phyloP scores from a whole-genome alignment of 2,329 filamentous ascomycete genomes.

The Ascochyta koolunga region DNA sequence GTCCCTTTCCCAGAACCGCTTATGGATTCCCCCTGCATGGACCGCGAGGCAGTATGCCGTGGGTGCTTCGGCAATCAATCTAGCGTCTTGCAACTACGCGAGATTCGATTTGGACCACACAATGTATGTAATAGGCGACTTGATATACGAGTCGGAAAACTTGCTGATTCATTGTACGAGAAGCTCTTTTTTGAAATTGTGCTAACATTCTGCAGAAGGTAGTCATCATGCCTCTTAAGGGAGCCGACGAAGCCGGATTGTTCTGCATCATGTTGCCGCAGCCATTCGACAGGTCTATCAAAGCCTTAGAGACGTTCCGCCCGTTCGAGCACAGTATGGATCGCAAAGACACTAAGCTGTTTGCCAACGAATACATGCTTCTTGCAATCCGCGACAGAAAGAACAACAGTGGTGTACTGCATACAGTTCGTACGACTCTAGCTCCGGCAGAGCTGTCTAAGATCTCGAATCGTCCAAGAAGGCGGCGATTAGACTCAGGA shows the following conservation, averaged over 20 bases:
- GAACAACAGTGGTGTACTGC: not conserved
- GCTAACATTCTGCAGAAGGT: constrained; percentile 21
- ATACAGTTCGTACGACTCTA: not conserved
- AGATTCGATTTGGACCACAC: constrained; percentile 12
- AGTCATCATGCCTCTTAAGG: constrained; percentile 25
- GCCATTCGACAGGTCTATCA: constrained; percentile 19
- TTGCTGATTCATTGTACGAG: not conserved
- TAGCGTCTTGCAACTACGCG: constrained; percentile 20
- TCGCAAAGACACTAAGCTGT: not conserved
- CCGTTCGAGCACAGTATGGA: constrained; percentile 17
- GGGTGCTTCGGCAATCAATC: constrained; percentile 22
- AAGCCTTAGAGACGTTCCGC: constrained; percentile 19
- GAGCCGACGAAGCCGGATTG: constrained; percentile 16
- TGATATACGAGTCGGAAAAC: not conserved
- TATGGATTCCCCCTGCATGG: not conserved
- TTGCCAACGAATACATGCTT: constrained; percentile 22
- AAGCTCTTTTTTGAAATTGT: too few species aligned
- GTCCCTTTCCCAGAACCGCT: not conserved
- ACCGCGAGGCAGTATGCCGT: constrained; percentile 26
- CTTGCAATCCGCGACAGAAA: constrained; percentile 20
- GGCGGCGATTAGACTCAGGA: not conserved
- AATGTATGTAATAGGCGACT: not conserved
- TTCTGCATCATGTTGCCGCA: constrained; percentile 31
- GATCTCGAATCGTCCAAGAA: not conserved
- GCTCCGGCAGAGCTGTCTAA: not conserved